phyloP scores from a whole-genome alignment of 257 asterid genomes.

The Ilex asprella region DNA sequence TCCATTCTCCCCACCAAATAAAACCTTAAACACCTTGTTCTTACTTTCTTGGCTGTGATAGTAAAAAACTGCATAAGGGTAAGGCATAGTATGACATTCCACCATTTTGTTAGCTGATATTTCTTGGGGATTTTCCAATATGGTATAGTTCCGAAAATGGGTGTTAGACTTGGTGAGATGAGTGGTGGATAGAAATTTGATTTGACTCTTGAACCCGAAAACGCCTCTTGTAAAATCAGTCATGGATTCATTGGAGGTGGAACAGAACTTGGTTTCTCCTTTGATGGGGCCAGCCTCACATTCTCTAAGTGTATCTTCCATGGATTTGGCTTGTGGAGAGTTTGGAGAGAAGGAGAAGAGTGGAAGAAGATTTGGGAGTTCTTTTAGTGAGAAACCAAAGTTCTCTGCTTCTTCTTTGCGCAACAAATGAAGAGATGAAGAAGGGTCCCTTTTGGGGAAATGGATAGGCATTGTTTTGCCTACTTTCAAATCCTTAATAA shows the following conservation, averaged over 20 bases:
- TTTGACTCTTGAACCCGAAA: neutral
- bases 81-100: neutral
- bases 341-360: neutral
- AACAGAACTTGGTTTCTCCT: neutral
- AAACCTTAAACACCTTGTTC: slow-evolving; percentile 15
- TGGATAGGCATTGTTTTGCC: neutral
- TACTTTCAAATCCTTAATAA: neutral
- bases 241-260: neutral
- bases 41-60: neutral
- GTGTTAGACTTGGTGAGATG: neutral
- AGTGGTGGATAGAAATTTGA: neutral
- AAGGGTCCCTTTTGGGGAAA: neutral
- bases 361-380: neutral
- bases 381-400: neutral
- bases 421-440: neutral
- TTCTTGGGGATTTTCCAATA: neutral
- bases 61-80: neutral
- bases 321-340: neutral
- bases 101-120: neutral
- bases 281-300: neutral
- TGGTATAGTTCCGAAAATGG: neutral
- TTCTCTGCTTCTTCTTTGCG: neutral
- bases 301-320: neutral
- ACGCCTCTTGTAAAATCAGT: neutral
- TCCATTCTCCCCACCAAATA: slow-evolving; percentile 42